Percentiles rank a stretch among this genome's conserved stretches.
These are phyloP conservation scores for Xylaria longipes DNA, from an alignment of 495 filamentous ascomycete species.

Conservation along the genomic window DNA sequence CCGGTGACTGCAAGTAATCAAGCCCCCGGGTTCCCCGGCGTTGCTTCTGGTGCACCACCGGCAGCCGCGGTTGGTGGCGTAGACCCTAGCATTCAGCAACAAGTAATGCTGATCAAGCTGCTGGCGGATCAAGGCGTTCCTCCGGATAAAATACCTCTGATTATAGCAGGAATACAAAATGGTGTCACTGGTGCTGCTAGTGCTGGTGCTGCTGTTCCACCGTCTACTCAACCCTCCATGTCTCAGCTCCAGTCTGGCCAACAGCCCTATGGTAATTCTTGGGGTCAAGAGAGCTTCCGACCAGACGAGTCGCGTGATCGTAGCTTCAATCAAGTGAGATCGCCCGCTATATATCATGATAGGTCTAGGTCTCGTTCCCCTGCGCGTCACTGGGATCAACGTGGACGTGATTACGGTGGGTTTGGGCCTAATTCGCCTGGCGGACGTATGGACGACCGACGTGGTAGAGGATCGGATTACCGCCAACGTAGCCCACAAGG, in stretches of 20 bases:
- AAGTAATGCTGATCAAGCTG: conserved; percentile 58
- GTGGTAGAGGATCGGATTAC: conserved; percentile 68
- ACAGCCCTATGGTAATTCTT: conserved; percentile 34
- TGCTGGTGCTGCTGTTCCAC: conserved; percentile 25
- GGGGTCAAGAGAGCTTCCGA: conserved; percentile 47
- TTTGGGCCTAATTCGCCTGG: conserved; percentile 59
- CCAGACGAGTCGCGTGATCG: conserved; percentile 66
- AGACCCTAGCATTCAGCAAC: conserved; percentile 62
- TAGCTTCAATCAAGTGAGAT: conserved; percentile 61
- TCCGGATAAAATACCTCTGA: conserved; percentile 53
- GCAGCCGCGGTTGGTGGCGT: conserved; percentile 51
- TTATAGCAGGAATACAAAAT: conserved; percentile 52
- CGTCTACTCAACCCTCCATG: conserved; percentile 13
- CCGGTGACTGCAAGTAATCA: conserved; percentile 57
- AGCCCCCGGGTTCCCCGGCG: conserved; percentile 39
- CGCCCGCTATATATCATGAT: conserved; percentile 66
- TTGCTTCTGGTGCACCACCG: conserved; percentile 42
- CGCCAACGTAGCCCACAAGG: conserved; percentile 79
- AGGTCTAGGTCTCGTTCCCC: conserved; percentile 78
- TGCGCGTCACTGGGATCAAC: conserved; percentile 67
- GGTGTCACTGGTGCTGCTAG: conserved; percentile 33
- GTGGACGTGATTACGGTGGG: conserved; percentile 49
- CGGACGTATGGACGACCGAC: conserved; percentile 64
- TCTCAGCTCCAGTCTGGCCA: conserved; percentile 36
- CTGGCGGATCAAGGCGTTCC: conserved; percentile 53